Conservation (phyloP, 139 green algal species). For the Micromonas commoda region DNA sequence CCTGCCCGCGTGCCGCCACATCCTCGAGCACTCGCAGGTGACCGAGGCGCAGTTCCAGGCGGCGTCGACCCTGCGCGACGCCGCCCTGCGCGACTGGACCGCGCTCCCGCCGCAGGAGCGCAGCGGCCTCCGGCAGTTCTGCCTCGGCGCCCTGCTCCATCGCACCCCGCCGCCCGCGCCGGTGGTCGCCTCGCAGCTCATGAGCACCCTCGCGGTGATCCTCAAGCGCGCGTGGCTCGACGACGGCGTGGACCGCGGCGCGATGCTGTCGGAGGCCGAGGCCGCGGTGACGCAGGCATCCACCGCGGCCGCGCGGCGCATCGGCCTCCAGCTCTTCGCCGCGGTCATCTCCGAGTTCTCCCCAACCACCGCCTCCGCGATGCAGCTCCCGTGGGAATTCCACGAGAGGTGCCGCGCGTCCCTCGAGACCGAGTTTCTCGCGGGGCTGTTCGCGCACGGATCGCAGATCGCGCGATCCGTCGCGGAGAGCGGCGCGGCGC, state of each 20-base stretch:
- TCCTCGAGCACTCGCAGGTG: conserved; percentile 36
- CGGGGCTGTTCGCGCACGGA: conserved; percentile 55
- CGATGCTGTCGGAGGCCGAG: conserved; percentile 1
- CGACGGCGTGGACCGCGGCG: background rate
- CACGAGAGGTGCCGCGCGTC: conserved; percentile 62
- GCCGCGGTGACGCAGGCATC: background rate
- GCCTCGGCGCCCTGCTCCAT: conserved; percentile 45
- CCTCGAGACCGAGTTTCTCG: conserved; percentile 62
- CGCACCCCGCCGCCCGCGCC: conserved; percentile 24
- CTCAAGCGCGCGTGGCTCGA: conserved; percentile 65
- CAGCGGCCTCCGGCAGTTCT: conserved; percentile 42
- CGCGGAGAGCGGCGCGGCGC: conserved; percentile 2
- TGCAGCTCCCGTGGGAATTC: conserved; percentile 71
- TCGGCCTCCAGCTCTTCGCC: conserved; percentile 3
- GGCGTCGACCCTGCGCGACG: conserved; percentile 49
- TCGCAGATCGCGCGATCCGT: conserved; percentile 37
- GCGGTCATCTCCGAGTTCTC: conserved; percentile 65
- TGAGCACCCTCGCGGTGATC: conserved; percentile 45
- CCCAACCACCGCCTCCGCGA: conserved; percentile 49
- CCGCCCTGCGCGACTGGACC: conserved; percentile 54
- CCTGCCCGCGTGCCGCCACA: conserved; percentile 48
- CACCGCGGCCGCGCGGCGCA: background rate
- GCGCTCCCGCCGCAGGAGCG: conserved; percentile 20
- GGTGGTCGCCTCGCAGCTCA: conserved; percentile 40
- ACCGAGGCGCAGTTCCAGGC: conserved; percentile 47